Percentiles rank a stretch among this genome's conserved stretches.
phyloP scores from a whole-genome alignment of 345 rosid genomes.

The Heritiera fomes region DNA sequence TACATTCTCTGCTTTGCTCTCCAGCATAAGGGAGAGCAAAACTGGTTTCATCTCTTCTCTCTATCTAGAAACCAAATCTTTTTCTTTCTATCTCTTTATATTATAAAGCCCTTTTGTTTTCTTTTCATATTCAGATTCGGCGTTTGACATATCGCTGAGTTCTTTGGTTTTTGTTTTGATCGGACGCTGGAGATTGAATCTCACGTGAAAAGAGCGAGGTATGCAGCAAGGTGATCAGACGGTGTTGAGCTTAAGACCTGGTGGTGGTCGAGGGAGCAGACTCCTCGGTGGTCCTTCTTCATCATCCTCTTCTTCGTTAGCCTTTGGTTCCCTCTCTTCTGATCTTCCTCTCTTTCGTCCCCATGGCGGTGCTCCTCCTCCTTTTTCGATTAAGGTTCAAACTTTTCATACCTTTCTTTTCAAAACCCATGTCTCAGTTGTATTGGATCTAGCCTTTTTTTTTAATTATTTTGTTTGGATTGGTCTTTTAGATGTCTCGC shows the following conservation, averaged over 20 bases:
- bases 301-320: conserved; percentile 42
- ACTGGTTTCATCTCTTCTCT: conserved; percentile 9
- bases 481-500: background rate
- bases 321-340: conserved; percentile 63
- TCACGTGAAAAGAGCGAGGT: conserved; percentile 44
- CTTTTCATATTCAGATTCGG: conserved; percentile 28
- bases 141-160: conserved; percentile 38
- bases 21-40: conserved; percentile 54
- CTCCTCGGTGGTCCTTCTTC: conserved; percentile 58
- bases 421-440: background rate
- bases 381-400: conserved; percentile 45
- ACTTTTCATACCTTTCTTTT: background rate
- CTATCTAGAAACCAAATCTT: background rate
- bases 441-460: conserved; percentile 45
- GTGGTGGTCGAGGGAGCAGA: conserved; percentile 97
- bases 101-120: background rate
- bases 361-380: conserved; percentile 53
- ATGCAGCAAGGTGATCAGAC: conserved; percentile 97
- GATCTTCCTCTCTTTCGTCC: conserved; percentile 77
- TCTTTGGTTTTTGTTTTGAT: conserved; percentile 19
- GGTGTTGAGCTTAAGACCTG: conserved; percentile 99
- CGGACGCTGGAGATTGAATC: conserved; percentile 40
- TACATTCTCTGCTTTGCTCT: conserved; percentile 41
- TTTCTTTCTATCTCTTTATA: background rate
- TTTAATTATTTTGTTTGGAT: conserved; percentile 13